Conservation (phyloP, 2,329 filamentous ascomycete genomes). For the Aspergillus spinulosporus region DNA sequence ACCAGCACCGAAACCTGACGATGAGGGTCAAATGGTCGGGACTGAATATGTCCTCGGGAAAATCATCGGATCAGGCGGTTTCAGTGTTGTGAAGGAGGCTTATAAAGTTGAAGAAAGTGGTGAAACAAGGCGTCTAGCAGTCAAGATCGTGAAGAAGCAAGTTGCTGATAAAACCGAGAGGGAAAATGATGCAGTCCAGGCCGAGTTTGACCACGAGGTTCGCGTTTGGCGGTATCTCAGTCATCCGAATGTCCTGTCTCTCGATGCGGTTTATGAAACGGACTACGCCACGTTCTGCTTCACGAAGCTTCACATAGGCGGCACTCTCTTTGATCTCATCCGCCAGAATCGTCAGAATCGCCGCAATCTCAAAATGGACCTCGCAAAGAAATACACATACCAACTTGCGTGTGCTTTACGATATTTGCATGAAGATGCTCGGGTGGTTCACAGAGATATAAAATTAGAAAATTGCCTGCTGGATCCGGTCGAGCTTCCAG, state of each 20-base stretch:
- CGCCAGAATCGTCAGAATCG: constrained; percentile 50
- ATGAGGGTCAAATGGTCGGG: constrained; percentile 67
- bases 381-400: constrained; percentile 62
- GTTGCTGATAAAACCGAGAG: constrained; percentile 56
- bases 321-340: constrained; percentile 64
- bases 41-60: constrained; percentile 67
- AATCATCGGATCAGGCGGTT: constrained; percentile 65
- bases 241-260: constrained; percentile 62
- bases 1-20: constrained; percentile 56
- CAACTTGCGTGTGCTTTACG: constrained; percentile 65
- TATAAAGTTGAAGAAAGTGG: constrained; percentile 60
- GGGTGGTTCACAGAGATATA: constrained; percentile 66
- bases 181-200: constrained; percentile 66
- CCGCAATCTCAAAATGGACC: constrained; percentile 49
- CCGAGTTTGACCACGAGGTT: constrained; percentile 69
- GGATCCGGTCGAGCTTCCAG: constrained; percentile 53
- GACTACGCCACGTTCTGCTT: constrained; percentile 70
- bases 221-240: constrained; percentile 66
- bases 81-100: constrained; percentile 67
- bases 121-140: constrained; percentile 55
- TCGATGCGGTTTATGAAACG: constrained; percentile 65
- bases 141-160: constrained; percentile 67
- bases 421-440: constrained; percentile 67
- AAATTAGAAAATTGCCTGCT: constrained; percentile 69
- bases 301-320: constrained; percentile 63